Evolutionary conservation across 2,329 filamentous ascomycete species (phyloP).

Genomic region (Ophiostoma sp.): DNA sequence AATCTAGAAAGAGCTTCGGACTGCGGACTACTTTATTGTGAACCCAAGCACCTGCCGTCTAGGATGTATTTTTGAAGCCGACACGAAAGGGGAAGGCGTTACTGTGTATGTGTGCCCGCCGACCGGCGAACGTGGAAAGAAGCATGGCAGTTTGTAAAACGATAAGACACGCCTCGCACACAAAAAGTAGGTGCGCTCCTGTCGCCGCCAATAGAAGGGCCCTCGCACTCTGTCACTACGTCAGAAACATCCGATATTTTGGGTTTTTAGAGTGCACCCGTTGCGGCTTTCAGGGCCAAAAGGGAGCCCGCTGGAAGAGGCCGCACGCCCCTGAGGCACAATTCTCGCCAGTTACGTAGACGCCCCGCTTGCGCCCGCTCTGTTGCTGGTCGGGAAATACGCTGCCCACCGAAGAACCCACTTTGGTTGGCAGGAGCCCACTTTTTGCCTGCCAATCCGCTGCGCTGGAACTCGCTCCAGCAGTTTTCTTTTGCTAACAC

Average conservation of each 20-base stretch:
- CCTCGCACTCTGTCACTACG: slow-evolving; percentile 2
- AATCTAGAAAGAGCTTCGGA: neutral
- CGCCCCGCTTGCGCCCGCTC: slow-evolving; percentile 17
- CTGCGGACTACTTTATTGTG: neutral
- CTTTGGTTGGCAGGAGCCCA: slow-evolving; percentile 3
- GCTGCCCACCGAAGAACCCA: slow-evolving; percentile 16
- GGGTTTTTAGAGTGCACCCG: slow-evolving; percentile 1
- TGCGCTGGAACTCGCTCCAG: slow-evolving; percentile 23
- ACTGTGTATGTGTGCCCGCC: neutral
- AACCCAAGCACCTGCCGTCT: neutral
- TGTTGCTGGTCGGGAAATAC: slow-evolving; percentile 14
- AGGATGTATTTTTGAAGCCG: neutral
- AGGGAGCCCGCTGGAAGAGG: neutral
- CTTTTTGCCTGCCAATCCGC: slow-evolving; percentile 26
- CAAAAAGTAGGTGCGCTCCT: neutral
- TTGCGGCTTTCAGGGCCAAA: neutral
- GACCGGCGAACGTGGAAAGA: neutral
- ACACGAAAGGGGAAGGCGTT: neutral
- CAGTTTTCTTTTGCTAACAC: slow-evolving; percentile 19
- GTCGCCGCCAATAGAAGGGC: slow-evolving; percentile 6
- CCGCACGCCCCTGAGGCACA: slow-evolving; percentile 4
- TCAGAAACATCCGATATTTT: slow-evolving; percentile 23
- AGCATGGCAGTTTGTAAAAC: neutral
- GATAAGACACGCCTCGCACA: neutral
- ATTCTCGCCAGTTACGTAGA: slow-evolving; percentile 21